Conservation (phyloP, 768 basidiomycete species). For the Ramaria sp. region DNA sequence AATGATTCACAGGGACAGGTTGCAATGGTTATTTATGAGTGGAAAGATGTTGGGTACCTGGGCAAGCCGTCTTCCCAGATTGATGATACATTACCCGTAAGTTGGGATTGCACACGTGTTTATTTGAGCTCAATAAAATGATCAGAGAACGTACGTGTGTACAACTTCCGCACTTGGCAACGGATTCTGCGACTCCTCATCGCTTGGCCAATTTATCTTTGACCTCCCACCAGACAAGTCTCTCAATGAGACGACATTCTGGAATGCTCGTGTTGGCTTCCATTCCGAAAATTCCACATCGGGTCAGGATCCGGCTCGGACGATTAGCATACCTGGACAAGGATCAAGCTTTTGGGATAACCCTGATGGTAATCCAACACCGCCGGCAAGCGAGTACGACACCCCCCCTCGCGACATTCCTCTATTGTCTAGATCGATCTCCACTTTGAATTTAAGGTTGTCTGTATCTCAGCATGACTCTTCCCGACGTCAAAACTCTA, state of each 20-base stretch:
- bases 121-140: constrained; percentile 12
- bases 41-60: constrained; percentile 77
- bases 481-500: constrained; percentile 15
- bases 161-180: constrained; percentile 67
- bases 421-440: not conserved
- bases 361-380: constrained; percentile 48
- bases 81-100: constrained; percentile 55
- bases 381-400: constrained; percentile 34
- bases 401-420: constrained; percentile 24
- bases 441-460: not conserved
- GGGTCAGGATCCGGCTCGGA: not conserved
- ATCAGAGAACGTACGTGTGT: constrained; percentile 89
- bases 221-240: constrained; percentile 52
- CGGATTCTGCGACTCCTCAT: constrained; percentile 54
- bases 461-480: not conserved
- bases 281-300: constrained; percentile 19
- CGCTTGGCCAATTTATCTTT: constrained; percentile 88
- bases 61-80: constrained; percentile 53
- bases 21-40: constrained; percentile 94
- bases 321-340: constrained; percentile 11
- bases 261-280: constrained; percentile 72
- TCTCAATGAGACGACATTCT: constrained; percentile 72
- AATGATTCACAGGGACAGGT: constrained; percentile 71
- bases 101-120: not conserved
- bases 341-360: constrained; percentile 42